Evolutionary conservation across 2,329 filamentous ascomycete genomes (phyloP), one percentile per base, ranked within the genome.

Genomic region (Talaromyces sp.): DNA sequence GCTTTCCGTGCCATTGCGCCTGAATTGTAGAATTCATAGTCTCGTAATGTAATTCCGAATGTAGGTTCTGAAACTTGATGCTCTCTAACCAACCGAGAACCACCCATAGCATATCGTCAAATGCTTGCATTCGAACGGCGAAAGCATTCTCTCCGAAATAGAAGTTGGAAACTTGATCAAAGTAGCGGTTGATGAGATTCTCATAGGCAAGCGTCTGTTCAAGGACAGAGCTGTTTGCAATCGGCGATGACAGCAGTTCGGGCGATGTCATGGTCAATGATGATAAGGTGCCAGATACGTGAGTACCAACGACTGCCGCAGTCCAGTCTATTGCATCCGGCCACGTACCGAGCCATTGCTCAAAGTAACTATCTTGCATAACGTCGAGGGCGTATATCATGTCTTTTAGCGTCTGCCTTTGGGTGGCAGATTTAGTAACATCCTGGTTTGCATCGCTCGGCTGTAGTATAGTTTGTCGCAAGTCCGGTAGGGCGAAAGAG

Each of bases 41-140:
- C 16, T 70, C 66, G 71, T 89, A 90, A 74, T 91, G 88, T 19
- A 87, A 74, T 1, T 81, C 77, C 2, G 85, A 87, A 73, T 96
- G 92, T n/a, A 84, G 79, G 37, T 87, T 80, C 60, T 94, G 86
- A 73, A 96, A 93, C 69, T 90, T 88, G 68, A 93, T 85, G 58
- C 86, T 87, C 74, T 97, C 92, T 61, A 97, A 81, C 93, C 94
- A 97, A 67, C 90, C 92, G 43, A 98, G 83, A 2, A 96, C 92
- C 1, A 97, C 92, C 94, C 94, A 98, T 2, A 97, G 85, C 80
- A 97, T 96, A 75, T 98, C 94, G 73, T 97, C 94, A 74, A 89
- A 96, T 0, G 94, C 94, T 81, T 95, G 82, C 64, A 87, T 86
- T 52, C 91, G 85, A 59, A 97, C 84, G 33, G 85, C 83, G 68